Evolutionary conservation across 495 filamentous ascomycete species (phyloP).

Genomic region (Aspergillus carlsbadensis): DNA sequence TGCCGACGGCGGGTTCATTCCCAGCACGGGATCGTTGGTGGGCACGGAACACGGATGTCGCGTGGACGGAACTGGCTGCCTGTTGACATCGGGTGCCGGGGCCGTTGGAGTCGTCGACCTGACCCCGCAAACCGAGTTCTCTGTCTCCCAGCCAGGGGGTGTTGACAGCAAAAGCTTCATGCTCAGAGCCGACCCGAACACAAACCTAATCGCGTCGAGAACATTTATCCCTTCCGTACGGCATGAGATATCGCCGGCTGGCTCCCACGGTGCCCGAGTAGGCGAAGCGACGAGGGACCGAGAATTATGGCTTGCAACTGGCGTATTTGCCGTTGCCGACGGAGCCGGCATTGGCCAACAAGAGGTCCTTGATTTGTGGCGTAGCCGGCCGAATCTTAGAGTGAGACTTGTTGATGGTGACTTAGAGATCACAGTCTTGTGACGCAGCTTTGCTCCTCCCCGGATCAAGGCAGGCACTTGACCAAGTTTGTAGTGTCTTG

Average conservation of each 20-base stretch:
- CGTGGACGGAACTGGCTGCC: neutral
- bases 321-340: conserved; percentile 11
- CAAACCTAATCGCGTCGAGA: conserved; percentile 18
- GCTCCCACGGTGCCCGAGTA: neutral
- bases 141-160: neutral
- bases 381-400: neutral
- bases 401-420: neutral
- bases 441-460: no score
- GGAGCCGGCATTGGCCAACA: neutral
- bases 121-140: neutral
- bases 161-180: neutral
- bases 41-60: neutral
- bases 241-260: neutral
- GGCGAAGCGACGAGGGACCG: neutral
- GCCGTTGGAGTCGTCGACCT: conserved; percentile 11
- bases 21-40: neutral
- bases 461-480: no score
- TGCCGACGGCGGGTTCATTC: neutral
- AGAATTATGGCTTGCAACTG: conserved; percentile 6
- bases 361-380: conserved; percentile 2
- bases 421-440: neutral
- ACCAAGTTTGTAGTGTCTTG: no score
- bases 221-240: conserved; percentile 6
- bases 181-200: conserved; percentile 18
- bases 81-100: conserved; percentile 11